Evolutionary conservation across 2,329 filamentous ascomycete genomes (phyloP).

Genomic region (Purpureocillium takamizusanense): DNA sequence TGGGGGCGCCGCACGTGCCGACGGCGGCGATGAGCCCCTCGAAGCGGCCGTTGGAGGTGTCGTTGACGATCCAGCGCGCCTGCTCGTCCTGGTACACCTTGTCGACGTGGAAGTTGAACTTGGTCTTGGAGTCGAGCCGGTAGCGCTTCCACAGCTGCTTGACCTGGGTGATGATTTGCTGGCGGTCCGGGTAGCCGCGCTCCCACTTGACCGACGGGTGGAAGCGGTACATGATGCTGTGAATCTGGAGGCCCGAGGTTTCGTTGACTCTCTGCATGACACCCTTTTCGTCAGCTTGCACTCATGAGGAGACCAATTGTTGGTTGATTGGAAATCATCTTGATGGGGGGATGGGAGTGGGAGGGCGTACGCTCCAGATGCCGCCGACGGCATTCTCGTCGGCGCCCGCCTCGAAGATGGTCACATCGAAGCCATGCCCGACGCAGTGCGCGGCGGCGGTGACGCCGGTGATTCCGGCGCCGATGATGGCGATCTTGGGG

Average conservation of each 20-base stretch:
- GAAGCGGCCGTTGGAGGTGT: constrained; percentile 60
- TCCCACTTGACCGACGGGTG: constrained; percentile 71
- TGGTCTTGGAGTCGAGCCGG: constrained; percentile 59
- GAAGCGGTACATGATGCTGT: constrained; percentile 82
- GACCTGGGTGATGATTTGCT: constrained; percentile 68
- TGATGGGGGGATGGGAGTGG: too few species aligned
- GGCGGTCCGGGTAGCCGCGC: constrained; percentile 66
- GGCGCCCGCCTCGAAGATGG: constrained; percentile 65
- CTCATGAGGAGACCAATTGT: too few species aligned
- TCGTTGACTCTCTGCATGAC: constrained; percentile 61
- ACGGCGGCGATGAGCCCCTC: constrained; percentile 72
- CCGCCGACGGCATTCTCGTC: constrained; percentile 57
- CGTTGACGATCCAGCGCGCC: constrained; percentile 71
- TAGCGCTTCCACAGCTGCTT: constrained; percentile 67
- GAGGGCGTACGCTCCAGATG: constrained; percentile 61
- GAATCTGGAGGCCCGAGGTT: constrained; percentile 74
- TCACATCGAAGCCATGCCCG: constrained; percentile 76
- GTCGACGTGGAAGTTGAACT: constrained; percentile 61
- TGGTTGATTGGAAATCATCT: too few species aligned
- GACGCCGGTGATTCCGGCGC: constrained; percentile 64
- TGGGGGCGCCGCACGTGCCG: constrained; percentile 72
- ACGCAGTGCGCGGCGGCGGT: constrained; percentile 75
- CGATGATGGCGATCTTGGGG: constrained; percentile 61
- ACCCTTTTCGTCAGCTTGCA: too few species aligned
- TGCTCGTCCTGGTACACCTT: constrained; percentile 59